Evolutionary conservation across 2,329 filamentous ascomycete genomes (phyloP), one percentile per base, ranked within the genome.

Genomic region (Penicillium sumatraense): DNA sequence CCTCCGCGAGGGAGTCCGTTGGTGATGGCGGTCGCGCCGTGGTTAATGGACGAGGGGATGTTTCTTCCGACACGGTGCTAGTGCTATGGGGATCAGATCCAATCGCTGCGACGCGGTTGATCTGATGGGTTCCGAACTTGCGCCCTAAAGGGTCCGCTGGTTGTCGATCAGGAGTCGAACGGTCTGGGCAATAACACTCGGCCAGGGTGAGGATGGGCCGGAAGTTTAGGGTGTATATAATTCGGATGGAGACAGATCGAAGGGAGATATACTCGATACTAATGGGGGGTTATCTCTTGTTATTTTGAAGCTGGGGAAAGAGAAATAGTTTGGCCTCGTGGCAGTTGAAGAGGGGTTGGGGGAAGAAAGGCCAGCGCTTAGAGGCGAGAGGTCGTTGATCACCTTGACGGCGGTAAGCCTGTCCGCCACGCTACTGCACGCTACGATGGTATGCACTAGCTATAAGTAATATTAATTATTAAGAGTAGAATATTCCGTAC

Each of bases 21-120:
- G 67, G 63, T 60, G 66, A 60, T 60, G 60, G 69, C 68, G 73
- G 72, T 72, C 72, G 72, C 76, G 76, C 77, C 77, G 72, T 76
- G 72, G 58, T 72, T 74, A 73, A 75, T 72, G 72, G 68, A 63
- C 36, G 54, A 53, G 45, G 52, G 53, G 44, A 41, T 50, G 49
- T 58, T 59, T 55, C 54, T 56, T 56, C 52, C 68, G 68, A 74
- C 73, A 75, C 74, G 61, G 65, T 71, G 70, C 60, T 64, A 40
- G 36, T 51, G 45, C 48, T 46, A 49, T 49, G 45, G 47, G 45
- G 46, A 53, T 58, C 57, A 62, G 60, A 58, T 56, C 42, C 54
- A 58, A 58, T 56, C 57, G 54, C 59, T 35, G 45, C 33, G 46
- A 56, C 35, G 53, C 55, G 57, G 55, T 57, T 54, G 57, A 57